phyloP scores from a whole-genome alignment of 2,329 filamentous ascomycete species.

The Colletotrichum orchidophilum region DNA sequence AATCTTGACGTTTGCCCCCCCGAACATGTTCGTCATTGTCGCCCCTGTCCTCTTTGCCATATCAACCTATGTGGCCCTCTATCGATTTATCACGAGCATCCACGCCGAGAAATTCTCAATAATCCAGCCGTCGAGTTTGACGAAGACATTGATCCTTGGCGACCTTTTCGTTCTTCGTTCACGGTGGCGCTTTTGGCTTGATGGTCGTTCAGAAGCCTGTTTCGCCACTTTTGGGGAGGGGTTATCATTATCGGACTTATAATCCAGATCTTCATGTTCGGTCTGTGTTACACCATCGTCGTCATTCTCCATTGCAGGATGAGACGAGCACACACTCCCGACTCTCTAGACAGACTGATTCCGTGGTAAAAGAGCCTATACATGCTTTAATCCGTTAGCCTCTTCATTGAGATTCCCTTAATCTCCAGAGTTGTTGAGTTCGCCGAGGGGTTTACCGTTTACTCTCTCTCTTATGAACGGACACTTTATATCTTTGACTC shows the following conservation, averaged over 20 bases:
- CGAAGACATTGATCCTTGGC: conserved; percentile 63
- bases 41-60: conserved; percentile 57
- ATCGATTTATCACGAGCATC: conserved; percentile 51
- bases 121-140: conserved; percentile 53
- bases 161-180: conserved; percentile 51
- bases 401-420: conserved; percentile 49
- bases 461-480: conserved; percentile 51
- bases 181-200: conserved; percentile 42
- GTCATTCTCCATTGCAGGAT: conserved; percentile 52
- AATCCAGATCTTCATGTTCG: conserved; percentile 65
- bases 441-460: conserved; percentile 50
- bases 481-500: conserved; percentile 55
- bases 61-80: conserved; percentile 60
- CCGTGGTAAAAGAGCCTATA: conserved; percentile 7
- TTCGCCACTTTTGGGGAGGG: not conserved
- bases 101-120: conserved; percentile 45
- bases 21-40: conserved; percentile 42
- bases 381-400: conserved; percentile 23
- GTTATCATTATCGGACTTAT: conserved; percentile 63
- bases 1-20: conserved; percentile 42
- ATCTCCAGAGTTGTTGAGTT: conserved; percentile 61
- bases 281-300: conserved; percentile 58
- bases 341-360: not conserved
- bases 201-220: conserved; percentile 44
- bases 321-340: not conserved